Percentiles rank a stretch among this genome's conserved stretches.
Evolutionary conservation across 2,329 filamentous ascomycete genomes (phyloP).

Genomic region (Colletotrichum sidae): DNA sequence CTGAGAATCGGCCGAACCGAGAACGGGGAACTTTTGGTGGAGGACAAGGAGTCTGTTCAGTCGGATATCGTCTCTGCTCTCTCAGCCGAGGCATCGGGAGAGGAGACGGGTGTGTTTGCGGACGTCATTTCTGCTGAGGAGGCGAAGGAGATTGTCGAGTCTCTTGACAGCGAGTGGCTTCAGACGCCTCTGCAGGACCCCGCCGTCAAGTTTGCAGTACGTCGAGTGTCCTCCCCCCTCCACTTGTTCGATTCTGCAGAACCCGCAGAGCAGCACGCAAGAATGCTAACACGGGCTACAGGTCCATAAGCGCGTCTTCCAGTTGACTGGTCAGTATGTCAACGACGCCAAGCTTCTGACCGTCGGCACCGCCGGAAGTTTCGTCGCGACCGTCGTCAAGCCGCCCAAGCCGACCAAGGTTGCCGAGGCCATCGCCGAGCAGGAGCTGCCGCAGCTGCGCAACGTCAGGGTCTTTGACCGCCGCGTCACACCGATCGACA

Average conservation of each 20-base stretch:
- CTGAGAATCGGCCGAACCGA: too few relatives aligned
- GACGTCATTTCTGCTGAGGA: conserved; percentile 50
- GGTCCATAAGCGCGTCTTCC: conserved; percentile 84
- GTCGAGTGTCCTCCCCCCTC: conserved; percentile 45
- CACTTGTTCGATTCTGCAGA: too few relatives aligned
- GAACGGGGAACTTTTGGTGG: too few relatives aligned
- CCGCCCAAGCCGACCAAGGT: conserved; percentile 72
- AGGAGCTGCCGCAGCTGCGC: conserved; percentile 62
- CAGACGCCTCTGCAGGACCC: conserved; percentile 66
- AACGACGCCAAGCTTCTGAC: conserved; percentile 75
- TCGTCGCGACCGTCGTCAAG: conserved; percentile 66
- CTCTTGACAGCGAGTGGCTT: conserved; percentile 69
- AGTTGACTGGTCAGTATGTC: conserved; percentile 82
- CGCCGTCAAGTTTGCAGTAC: conserved; percentile 78
- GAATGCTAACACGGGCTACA: conserved; percentile 51
- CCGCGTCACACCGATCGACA: conserved; percentile 77
- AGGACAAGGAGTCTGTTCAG: too few relatives aligned
- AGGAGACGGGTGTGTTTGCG: conserved; percentile 39
- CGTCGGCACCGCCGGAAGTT: conserved; percentile 63
- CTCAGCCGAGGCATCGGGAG: too few relatives aligned
- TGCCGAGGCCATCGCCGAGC: conserved; percentile 65
- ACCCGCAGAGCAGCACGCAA: neutral
- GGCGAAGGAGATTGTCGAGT: conserved; percentile 54
- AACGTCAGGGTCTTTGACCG: conserved; percentile 78
- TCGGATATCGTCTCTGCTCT: too few relatives aligned